Base-by-base conservation (phyloP, 176 grass and related monocot genomes). In the Juncus inflexus region DNA sequence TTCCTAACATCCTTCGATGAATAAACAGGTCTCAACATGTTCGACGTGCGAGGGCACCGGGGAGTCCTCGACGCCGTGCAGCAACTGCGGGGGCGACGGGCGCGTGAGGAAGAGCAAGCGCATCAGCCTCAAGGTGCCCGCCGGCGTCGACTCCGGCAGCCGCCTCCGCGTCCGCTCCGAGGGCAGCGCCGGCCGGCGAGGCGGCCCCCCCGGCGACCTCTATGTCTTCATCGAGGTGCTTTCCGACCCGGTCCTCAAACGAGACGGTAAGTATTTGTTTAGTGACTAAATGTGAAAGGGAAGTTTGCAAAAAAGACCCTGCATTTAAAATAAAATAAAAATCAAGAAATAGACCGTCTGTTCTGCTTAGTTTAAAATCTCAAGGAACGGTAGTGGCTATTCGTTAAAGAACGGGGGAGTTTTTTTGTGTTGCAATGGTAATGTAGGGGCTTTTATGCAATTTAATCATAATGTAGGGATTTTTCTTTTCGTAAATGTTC, bases 161-260 rank as follows among this genome's bases (percentile, higher is more conserved):
- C 83, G 87, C 19, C 64, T 99, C 57, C 83, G 94, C 80, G 88
- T 99, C 68, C 80, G 85, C 37, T 99, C 94, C 35, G 94, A 99
- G 65, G 94, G 94, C 7, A 99, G 92, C 80, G 75, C 94, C 50
- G 94, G 94, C 28, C 63, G 62, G 69, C 85, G 80, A 80, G 94
- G 94, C 42, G 94, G 94, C n/a, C 88, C 94, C 1, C 94, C 94
- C 28, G 94, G 94, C 72, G 94, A 99, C 41, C 89, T 99, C 15
- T 99, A 92, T 54, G 94, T 99, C 15, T 99, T 90, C 36, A 99
- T 99, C 41, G 85, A 99, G 55, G 80, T 99, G 47, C 78, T 99
- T 39, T 92, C 94, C 41, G 94, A 99, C 54, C 65, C 94, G 38
- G 88, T 99, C 45, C 94, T 99, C 60, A 99, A 90, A 77, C 50